Conservation (phyloP, 352 stramenopile genomes). For the Phytophthora podocarpi region DNA sequence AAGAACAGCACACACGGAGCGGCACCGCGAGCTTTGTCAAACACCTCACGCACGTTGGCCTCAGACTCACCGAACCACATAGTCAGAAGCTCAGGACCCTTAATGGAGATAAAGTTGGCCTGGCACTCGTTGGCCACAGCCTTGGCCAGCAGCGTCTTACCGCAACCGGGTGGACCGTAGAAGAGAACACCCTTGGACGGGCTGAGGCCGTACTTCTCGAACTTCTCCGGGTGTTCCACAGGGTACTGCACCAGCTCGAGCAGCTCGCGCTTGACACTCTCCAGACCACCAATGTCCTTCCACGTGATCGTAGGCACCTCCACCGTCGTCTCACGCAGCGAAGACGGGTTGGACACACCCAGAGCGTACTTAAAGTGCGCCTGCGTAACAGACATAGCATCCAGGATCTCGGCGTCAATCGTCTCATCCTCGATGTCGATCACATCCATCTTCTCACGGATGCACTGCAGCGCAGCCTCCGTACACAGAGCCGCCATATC, state of each 20-base stretch:
- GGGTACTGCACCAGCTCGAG: constrained; percentile 99
- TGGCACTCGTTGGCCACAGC: constrained; percentile 99
- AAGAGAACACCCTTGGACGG: constrained; percentile 99
- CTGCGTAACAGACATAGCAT: constrained; percentile 98
- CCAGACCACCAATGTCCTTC: constrained; percentile 99
- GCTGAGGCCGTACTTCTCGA: constrained; percentile 96
- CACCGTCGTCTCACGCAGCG: constrained; percentile 98
- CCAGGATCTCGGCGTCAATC: constrained; percentile 99
- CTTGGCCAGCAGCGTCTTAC: constrained; percentile 99
- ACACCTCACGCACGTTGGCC: constrained; percentile 98
- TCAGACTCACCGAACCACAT: constrained; percentile 99
- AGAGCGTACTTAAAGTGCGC: constrained; percentile 99
- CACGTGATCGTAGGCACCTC: constrained; percentile 98
- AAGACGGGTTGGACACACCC: constrained; percentile 97
- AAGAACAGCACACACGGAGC: constrained; percentile 99
- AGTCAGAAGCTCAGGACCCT: constrained; percentile 99
- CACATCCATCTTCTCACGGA: constrained; percentile 99
- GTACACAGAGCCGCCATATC: constrained; percentile 99
- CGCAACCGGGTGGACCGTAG: constrained; percentile 99
- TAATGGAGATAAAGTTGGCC: constrained; percentile 99
- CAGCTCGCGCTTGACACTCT: constrained; percentile 98
- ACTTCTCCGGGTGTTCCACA: constrained; percentile 99
- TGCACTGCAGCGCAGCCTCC: constrained; percentile 98
- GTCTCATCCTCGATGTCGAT: constrained; percentile 99
- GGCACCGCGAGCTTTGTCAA: constrained; percentile 98